These are phyloP conservation scores for Pyrus communis DNA, from an alignment of 306 rosid genomes.

Conservation along the genomic window DNA sequence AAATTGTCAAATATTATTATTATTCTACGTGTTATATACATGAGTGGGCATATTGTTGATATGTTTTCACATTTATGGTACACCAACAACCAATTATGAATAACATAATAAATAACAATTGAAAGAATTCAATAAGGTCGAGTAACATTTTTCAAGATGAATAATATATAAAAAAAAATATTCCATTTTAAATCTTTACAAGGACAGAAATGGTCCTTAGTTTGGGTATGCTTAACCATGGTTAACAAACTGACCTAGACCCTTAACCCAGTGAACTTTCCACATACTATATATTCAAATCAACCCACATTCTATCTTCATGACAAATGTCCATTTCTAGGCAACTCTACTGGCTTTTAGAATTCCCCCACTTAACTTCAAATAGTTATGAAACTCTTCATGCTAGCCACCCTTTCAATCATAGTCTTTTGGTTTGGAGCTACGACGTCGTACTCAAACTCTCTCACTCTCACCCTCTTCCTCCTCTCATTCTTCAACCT, in stretches of 20 bases:
- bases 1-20: too few relatives aligned
- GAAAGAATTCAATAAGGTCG: not conserved
- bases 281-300: constrained; percentile 29
- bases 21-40: too few relatives aligned
- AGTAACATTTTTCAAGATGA: not conserved
- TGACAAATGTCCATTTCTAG: constrained; percentile 34
- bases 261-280: constrained; percentile 12
- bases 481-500: constrained; percentile 10
- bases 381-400: constrained; percentile 31
- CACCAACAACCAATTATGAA: too few relatives aligned
- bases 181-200: not conserved
- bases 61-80: too few relatives aligned
- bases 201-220: not conserved
- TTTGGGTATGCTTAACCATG: constrained; percentile 5
- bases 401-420: constrained; percentile 10
- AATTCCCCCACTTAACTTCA: not conserved
- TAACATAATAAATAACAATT: too few relatives aligned
- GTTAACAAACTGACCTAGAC: constrained; percentile 30
- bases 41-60: too few relatives aligned
- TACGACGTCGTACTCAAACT: not conserved
- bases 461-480: constrained; percentile 26
- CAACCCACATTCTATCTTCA: constrained; percentile 18
- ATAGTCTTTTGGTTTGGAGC: constrained; percentile 17
- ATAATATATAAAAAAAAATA: too few relatives aligned
- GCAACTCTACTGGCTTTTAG: constrained; percentile 6